A percentile compares a stretch with the other conserved stretches of the same genome.
These are phyloP conservation scores for Tilletiaria anomala DNA, from an alignment of 1,284 basidiomycete species.

Conservation along the genomic window DNA sequence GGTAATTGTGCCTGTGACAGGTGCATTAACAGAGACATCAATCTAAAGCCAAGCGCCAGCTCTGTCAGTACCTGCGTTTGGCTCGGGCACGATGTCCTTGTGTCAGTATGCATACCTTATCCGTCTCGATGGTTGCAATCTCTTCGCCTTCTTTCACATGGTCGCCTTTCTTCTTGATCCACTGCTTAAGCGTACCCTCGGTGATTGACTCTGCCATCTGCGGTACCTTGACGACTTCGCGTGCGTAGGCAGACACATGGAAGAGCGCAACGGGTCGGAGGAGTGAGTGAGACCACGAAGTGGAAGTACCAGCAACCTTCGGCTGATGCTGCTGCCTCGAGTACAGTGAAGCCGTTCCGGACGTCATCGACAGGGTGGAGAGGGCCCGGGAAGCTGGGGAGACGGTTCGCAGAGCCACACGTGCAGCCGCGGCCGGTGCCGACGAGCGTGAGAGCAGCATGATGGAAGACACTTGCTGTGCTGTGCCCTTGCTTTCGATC, in stretches of 20 bases:
- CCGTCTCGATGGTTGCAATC: slow-evolving; percentile 93
- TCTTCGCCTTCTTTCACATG: slow-evolving; percentile 83
- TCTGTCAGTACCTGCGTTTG: not conserved
- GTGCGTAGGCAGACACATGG: slow-evolving; percentile 11
- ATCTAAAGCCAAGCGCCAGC: slow-evolving; percentile 49
- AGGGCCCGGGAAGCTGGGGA: not conserved
- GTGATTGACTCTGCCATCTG: slow-evolving; percentile 99
- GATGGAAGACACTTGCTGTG: not conserved
- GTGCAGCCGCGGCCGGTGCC: not conserved
- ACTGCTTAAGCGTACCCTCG: slow-evolving; percentile 89
- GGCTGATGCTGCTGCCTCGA: not conserved
- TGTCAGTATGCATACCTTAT: slow-evolving; percentile 65
- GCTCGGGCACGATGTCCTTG: not conserved
- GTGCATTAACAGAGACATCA: slow-evolving; percentile 91
- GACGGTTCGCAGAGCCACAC: not conserved
- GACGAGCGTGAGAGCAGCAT: not conserved
- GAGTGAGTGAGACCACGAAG: too few relatives aligned
- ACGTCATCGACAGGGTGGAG: not conserved
- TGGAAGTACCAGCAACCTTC: too few relatives aligned
- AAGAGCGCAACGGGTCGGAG: not conserved
- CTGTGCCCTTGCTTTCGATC: too few relatives aligned
- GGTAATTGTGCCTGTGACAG: slow-evolving; percentile 70
- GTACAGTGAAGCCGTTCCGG: not conserved
- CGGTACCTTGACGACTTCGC: slow-evolving; percentile 68
- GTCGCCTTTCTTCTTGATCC: slow-evolving; percentile 88